A percentile compares a stretch with the other conserved stretches of the same genome.
These are phyloP conservation scores for Phytophthora vignae DNA, from an alignment of 352 stramenopile species.

Conservation along the genomic window DNA sequence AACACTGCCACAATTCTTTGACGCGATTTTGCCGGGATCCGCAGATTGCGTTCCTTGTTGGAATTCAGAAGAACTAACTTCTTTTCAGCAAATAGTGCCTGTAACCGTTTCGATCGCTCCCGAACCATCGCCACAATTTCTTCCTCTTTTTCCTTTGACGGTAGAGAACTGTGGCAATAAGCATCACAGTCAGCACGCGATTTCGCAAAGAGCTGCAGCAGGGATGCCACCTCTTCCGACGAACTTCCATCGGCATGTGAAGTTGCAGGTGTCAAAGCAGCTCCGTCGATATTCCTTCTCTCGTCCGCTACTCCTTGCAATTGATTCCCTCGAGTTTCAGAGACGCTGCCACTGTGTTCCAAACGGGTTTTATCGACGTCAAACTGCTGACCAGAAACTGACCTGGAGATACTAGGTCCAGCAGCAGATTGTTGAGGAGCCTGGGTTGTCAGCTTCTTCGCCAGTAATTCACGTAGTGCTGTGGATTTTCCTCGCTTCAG, in stretches of 20 bases:
- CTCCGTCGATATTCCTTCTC: constrained; percentile 23
- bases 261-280: constrained; percentile 1
- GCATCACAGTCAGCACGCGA: constrained; percentile 75
- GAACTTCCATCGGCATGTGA: constrained; percentile 24
- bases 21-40: constrained; percentile 78
- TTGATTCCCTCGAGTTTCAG: constrained; percentile 27
- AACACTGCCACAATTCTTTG: constrained; percentile 87
- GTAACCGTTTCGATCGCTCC: constrained; percentile 73
- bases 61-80: constrained; percentile 68
- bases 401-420: constrained; percentile 25
- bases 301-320: constrained; percentile 20
- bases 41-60: constrained; percentile 82
- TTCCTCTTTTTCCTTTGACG: constrained; percentile 74
- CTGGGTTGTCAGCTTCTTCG: constrained; percentile 53
- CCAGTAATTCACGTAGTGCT: constrained; percentile 64
- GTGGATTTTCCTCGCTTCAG: constrained; percentile 53
- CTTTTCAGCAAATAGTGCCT: constrained; percentile 73
- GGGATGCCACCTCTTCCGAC: constrained; percentile 57
- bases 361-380: constrained; percentile 29
- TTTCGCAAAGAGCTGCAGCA: constrained; percentile 75
- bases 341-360: constrained; percentile 16
- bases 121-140: constrained; percentile 85
- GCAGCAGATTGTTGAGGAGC: constrained; percentile 14
- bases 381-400: constrained; percentile 35
- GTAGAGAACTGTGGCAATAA: constrained; percentile 71